These are phyloP conservation scores for Pyricularia grisea DNA, from an alignment of 2,329 filamentous ascomycete genomes.

Conservation along the genomic window DNA sequence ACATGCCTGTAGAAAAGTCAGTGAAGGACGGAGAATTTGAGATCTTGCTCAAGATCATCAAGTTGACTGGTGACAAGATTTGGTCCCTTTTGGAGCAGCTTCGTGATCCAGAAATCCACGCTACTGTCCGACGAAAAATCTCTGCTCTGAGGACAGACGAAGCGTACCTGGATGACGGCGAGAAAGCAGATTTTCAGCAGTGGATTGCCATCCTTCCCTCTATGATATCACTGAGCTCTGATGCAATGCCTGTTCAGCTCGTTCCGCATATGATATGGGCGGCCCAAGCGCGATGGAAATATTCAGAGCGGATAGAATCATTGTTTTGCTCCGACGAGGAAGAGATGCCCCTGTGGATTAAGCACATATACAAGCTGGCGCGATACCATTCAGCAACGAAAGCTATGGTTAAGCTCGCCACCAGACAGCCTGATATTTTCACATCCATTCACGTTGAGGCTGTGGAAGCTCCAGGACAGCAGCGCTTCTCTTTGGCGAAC, in stretches of 20 bases:
- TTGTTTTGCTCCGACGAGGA: conserved; percentile 7
- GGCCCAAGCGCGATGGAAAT: conserved; percentile 9
- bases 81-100: conserved; percentile 7
- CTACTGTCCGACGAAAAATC: not conserved
- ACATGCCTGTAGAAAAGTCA: not conserved
- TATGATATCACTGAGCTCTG: not conserved
- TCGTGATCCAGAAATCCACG: conserved; percentile 4
- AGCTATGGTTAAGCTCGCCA: conserved; percentile 10
- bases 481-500: conserved; percentile 5
- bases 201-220: not conserved
- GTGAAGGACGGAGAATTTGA: not conserved
- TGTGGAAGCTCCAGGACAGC: conserved; percentile 9
- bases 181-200: not conserved
- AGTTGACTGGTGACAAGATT: conserved; percentile 4
- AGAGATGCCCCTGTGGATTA: conserved; percentile 10
- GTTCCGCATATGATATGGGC: conserved; percentile 11
- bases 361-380: conserved; percentile 11
- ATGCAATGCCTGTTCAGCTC: conserved; percentile 1
- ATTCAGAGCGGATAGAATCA: conserved; percentile 9
- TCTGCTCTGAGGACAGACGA: not conserved
- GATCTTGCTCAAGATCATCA: conserved; percentile 3
- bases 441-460: conserved; percentile 9
- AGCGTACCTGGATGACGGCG: not conserved
- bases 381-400: conserved; percentile 12
- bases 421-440: conserved; percentile 10